Base-by-base conservation (phyloP, 768 basidiomycete species). In the Suillus weaverae region DNA sequence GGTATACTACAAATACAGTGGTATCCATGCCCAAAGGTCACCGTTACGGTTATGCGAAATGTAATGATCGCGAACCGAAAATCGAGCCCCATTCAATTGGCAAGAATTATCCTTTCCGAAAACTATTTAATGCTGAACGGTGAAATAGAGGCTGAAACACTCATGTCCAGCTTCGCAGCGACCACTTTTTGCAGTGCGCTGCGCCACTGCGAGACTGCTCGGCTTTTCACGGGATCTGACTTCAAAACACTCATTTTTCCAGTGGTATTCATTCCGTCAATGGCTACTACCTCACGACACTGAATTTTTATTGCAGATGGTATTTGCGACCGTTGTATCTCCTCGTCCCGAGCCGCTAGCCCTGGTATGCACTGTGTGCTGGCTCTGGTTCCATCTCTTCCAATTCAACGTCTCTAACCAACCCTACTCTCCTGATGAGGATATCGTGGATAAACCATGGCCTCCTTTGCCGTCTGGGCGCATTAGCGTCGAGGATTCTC, bases 391-490 rank as follows among this genome's bases (percentile, higher is more conserved):
- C 5, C 74, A 77, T 67, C 69, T 76, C 38, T 70, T 78, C 5
- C 78, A 76, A 48, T 73, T 70, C 64, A 71, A 73, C 38, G 68
- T 77, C 46, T 76, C 79, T 13, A 78, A 79, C 62, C 80, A 79
- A 41, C 65, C 63, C 9, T 51, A 69, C 13, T 68, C 64, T 16
- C 22, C 22, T 22, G 13, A 71, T 16, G 79, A 80, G 60, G 79
- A 80, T 63, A 66, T 69, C 8, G 44, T 66, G 8, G 79, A 79
- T 66, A 76, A 75, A 63, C 73, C 78, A 11, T 77, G 75, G 75
- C 67, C 79, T 8, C 81, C 81, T 3, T 56, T 81, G 4, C 79
- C 81, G 9, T 67, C 80, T 0, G 70, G 75, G 10, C 72, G 77
- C 11, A 71, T 81, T 11, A 66, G 74, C 2, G 39, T 69, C 7